Conservation (phyloP, 768 basidiomycete species). For the Glaciozyma martinii region DNA sequence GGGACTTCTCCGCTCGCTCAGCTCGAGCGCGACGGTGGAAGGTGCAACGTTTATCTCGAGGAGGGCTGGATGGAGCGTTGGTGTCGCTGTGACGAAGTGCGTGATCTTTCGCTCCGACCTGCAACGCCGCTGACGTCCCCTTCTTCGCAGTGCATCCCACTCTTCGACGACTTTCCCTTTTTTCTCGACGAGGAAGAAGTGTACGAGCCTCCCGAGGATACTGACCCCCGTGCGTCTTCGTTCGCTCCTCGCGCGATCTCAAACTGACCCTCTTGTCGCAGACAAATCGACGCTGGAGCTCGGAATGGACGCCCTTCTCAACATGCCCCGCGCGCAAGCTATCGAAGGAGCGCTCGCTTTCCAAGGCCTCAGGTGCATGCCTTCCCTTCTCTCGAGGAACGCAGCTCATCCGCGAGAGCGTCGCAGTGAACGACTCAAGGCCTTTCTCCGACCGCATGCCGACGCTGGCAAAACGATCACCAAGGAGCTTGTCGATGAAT, state of each 20-base stretch:
- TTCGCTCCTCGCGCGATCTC: not conserved
- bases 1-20: not conserved
- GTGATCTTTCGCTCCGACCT: not conserved
- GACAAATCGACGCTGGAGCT: constrained; percentile 32
- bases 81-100: constrained; percentile 33
- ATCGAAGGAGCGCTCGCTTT: constrained; percentile 30
- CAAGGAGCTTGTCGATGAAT: constrained; percentile 7
- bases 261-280: not conserved
- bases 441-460: constrained; percentile 29
- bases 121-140: not conserved
- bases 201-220: constrained; percentile 32
- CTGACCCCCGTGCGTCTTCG: constrained; percentile 25
- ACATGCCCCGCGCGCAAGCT: constrained; percentile 30
- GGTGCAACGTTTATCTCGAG: constrained; percentile 26
- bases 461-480: constrained; percentile 24
- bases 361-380: constrained; percentile 23
- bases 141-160: constrained; percentile 19
- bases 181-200: constrained; percentile 33
- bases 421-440: constrained; percentile 28
- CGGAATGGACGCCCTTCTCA: constrained; percentile 30
- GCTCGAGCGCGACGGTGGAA: constrained; percentile 6
- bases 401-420: constrained; percentile 22
- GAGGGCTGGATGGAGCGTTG: constrained; percentile 29
- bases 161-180: constrained; percentile 24
- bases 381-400: constrained; percentile 27